phyloP scores from a whole-genome alignment of 306 rosid genomes.

The Notholithocarpus densiflorus region DNA sequence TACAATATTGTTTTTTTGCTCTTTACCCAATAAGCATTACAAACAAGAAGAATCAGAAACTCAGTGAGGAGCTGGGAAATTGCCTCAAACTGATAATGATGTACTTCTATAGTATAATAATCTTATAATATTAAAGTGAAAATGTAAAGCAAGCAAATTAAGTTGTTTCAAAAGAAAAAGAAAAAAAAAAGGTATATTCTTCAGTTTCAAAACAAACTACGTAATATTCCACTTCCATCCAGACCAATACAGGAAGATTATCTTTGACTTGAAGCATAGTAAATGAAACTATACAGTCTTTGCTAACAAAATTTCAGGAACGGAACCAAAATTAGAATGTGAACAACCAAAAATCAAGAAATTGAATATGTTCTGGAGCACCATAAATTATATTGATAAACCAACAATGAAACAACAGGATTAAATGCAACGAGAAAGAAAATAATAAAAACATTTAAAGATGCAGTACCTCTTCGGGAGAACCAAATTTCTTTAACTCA shows the following conservation, averaged over 20 bases:
- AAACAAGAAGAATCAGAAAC: too few relatives aligned
- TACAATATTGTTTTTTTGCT: too few relatives aligned
- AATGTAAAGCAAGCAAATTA: not conserved
- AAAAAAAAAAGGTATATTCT: not conserved
- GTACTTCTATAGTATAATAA: too few relatives aligned
- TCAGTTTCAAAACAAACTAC: too few relatives aligned
- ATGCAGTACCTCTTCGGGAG: constrained; percentile 55
- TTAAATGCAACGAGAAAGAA: not conserved
- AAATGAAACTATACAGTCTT: not conserved
- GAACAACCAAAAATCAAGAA: not conserved
- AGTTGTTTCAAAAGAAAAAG: not conserved
- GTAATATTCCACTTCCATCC: not conserved
- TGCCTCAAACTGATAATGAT: too few relatives aligned
- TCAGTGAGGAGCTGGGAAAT: too few relatives aligned
- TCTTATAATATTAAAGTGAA: too few relatives aligned
- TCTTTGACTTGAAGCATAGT: not conserved
- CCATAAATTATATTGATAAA: not conserved
- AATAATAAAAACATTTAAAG: constrained; percentile 11
- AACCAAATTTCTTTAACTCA: constrained; percentile 60
- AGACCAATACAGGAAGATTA: not conserved
- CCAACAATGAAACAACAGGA: not conserved
- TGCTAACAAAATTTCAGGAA: not conserved
- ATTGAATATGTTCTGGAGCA: not conserved
- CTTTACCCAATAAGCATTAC: too few relatives aligned
- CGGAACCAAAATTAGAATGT: not conserved